Base-by-base conservation (phyloP, 2,329 filamentous ascomycete genomes). In the Metarhizium rileyi region DNA sequence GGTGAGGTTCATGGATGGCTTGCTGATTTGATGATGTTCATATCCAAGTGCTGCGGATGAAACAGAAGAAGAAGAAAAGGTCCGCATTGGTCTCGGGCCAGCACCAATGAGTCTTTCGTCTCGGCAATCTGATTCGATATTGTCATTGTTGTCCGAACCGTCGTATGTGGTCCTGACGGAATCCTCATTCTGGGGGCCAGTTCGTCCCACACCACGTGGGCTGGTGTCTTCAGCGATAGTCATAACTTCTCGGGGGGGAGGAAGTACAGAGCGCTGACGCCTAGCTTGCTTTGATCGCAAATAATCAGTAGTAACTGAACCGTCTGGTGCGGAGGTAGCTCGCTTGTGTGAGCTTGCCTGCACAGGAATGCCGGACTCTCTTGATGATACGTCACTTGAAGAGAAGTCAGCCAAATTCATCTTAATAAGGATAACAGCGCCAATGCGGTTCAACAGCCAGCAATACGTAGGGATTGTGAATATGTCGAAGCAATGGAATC, bases 251-350 rank as follows among this genome's bases (percentile, higher is more conserved):
- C 48, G 44, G 3, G 50, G 57, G 23, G 48, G 49, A 28, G 52
- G 53, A 46, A 56, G 54, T 20, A 55, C 54, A 47, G 48, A 52
- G 40, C 52, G 57, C 33, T 50, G 35, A 18, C 50, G 50, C 28
- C 49, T 47, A 20, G 18, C 48, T 51, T 7, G 48, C 26, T 23
- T 42, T 20, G 53, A 5, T 14, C 14, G 38, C 8, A 14, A 23
- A 42, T 46, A 46, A n/a, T 52, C 45, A n/a, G 28, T 28, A 25
- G 40, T 20, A 5, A 41, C 63, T 8, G 66, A 61, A 47, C 73
- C 70, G 51, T 72, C 66, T 10, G 75, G 74, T 6, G 74, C 75
- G 8, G 75, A 78, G 18, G 69, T 67, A 3, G 74, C 69, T 50
- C 75, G 64, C 57, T 76, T 77, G 58, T 78, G 75, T 33, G 62